Evolutionary conservation across 306 rosid species (phyloP).

Genomic region (Crataegus laevigata): DNA sequence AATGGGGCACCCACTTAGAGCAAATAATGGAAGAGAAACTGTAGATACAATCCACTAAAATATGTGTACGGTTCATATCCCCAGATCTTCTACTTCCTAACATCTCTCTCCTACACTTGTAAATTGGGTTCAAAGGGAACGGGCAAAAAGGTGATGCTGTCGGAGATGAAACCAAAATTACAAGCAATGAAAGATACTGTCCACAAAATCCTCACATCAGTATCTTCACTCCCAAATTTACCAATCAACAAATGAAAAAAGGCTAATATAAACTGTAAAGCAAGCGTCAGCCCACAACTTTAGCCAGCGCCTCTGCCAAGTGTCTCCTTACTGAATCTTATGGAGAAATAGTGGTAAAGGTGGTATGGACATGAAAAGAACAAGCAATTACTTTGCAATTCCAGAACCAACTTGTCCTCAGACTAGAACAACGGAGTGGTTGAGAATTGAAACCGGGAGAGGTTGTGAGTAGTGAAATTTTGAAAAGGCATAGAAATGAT

Average conservation of each 20-base stretch:
- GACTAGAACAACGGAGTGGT: conserved; percentile 11
- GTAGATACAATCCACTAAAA: conserved; percentile 11
- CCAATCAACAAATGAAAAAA: conserved; percentile 18
- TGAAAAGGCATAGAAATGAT: not conserved
- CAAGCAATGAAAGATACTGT: conserved; percentile 2
- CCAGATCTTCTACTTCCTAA: conserved; percentile 5
- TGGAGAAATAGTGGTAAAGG: conserved; percentile 6
- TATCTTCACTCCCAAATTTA: conserved; percentile 10
- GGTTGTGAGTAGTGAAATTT: conserved; percentile 5
- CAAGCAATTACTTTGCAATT: conserved; percentile 16
- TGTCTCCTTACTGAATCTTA: conserved; percentile 18
- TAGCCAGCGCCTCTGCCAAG: conserved; percentile 15
- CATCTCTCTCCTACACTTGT: conserved; percentile 23
- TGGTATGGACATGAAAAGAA: conserved; percentile 19
- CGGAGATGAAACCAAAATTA: conserved; percentile 1
- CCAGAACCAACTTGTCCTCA: conserved; percentile 11
- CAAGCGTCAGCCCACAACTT: conserved; percentile 16
- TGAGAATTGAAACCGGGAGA: conserved; percentile 6
- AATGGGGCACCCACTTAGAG: conserved; percentile 25
- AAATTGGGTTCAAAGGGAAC: not conserved
- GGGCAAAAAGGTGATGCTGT: not conserved
- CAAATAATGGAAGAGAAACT: conserved; percentile 28
- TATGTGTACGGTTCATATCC: conserved; percentile 18
- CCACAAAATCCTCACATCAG: conserved; percentile 3
- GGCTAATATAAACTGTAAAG: conserved; percentile 18